phyloP scores from a whole-genome alignment of 2,329 filamentous ascomycete genomes.

The Colletotrichum sidae region DNA sequence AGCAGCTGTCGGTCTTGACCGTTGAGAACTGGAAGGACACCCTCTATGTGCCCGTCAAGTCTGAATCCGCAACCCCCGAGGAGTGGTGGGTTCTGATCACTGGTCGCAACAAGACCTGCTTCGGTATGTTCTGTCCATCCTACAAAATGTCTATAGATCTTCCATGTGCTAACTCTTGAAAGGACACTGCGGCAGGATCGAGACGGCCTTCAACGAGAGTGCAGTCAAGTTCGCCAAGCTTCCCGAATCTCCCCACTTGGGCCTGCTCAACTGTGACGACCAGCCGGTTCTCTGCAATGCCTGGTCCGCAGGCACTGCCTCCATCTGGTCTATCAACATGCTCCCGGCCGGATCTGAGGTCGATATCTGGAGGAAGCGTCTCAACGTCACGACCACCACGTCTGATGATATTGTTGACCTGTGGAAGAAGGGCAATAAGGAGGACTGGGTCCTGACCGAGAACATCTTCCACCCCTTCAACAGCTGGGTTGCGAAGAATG shows the following conservation, averaged over 20 bases:
- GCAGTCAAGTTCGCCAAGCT: constrained; percentile 71
- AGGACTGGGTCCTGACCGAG: constrained; percentile 60
- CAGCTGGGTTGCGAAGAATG: constrained; percentile 72
- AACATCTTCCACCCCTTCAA: constrained; percentile 83
- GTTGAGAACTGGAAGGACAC: constrained; percentile 78
- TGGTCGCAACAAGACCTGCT: constrained; percentile 83
- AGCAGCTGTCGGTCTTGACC: constrained; percentile 65
- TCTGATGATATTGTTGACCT: constrained; percentile 72
- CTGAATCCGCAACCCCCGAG: constrained; percentile 70
- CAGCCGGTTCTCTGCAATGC: constrained; percentile 80
- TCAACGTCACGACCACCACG: constrained; percentile 78
- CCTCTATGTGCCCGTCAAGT: constrained; percentile 70
- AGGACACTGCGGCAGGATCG: constrained; percentile 74
- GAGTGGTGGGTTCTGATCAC: constrained; percentile 83
- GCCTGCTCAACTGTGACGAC: constrained; percentile 78
- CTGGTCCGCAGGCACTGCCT: constrained; percentile 75
- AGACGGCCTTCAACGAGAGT: constrained; percentile 75
- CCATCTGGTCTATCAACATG: constrained; percentile 75
- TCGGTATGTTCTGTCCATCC: constrained; percentile 56
- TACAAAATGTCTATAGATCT: constrained; percentile 30
- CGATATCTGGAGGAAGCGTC: constrained; percentile 71
- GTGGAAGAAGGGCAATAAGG: constrained; percentile 61
- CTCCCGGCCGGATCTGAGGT: constrained; percentile 73
- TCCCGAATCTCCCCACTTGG: constrained; percentile 74
- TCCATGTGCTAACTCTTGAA: constrained; percentile 36